These are phyloP conservation scores for Wolfiporia cocos DNA, from an alignment of 1,284 basidiomycete species.

Conservation along the genomic window DNA sequence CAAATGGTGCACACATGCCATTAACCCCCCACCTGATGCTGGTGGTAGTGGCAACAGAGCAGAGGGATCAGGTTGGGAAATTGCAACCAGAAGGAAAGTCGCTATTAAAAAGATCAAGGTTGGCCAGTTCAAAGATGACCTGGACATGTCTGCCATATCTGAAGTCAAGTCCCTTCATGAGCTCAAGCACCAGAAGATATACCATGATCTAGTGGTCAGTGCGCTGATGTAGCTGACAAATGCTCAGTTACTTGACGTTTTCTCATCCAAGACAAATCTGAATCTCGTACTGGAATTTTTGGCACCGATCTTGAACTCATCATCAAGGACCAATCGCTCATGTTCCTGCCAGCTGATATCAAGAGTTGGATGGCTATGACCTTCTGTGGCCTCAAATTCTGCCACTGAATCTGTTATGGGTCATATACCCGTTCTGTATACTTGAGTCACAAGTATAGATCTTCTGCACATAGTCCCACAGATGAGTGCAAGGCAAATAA, in stretches of 20 bases:
- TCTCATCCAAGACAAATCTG: conserved; percentile 93
- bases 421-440: too few species aligned
- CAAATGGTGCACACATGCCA: too few species aligned
- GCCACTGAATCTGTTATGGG: too few species aligned
- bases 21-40: too few species aligned
- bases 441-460: too few species aligned
- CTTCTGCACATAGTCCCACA: too few species aligned
- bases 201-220: too few species aligned
- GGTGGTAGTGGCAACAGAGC: too few species aligned
- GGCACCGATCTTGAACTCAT: conserved; percentile 97
- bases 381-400: conserved; percentile 93
- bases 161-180: conserved; percentile 98
- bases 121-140: conserved; percentile 94
- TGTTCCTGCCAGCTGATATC: conserved; percentile 94
- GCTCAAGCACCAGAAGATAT: conserved; percentile 91
- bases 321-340: conserved; percentile 88
- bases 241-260: conserved; percentile 98
- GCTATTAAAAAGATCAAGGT: conserved; percentile 99
- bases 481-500: too few species aligned
- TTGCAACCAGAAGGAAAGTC: conserved; percentile 67
- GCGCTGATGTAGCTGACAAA: too few species aligned
- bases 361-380: conserved; percentile 99
- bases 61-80: conserved; percentile 70
- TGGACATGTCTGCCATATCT: conserved; percentile 97
- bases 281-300: conserved; percentile 96